These are phyloP conservation scores for Penicillium canariense DNA, from an alignment of 495 filamentous ascomycete species.

Conservation along the genomic window DNA sequence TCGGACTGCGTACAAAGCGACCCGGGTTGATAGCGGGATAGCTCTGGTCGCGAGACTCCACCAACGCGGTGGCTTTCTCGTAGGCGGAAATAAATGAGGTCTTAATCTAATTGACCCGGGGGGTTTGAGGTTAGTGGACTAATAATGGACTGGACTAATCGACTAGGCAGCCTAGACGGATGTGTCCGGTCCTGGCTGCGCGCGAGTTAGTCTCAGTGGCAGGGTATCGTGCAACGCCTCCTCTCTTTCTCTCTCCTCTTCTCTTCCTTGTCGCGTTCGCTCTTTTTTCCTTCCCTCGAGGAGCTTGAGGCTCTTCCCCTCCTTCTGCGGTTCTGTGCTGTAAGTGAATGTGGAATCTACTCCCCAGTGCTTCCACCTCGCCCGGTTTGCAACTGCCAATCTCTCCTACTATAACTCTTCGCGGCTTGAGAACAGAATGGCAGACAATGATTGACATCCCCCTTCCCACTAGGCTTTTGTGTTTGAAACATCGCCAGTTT, in stretches of 20 bases:
- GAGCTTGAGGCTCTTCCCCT: constrained; percentile 29
- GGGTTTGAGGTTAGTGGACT: constrained; percentile 6
- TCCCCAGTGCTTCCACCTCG: neutral
- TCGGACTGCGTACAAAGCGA: neutral
- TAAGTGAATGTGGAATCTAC: neutral
- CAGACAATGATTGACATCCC: neutral
- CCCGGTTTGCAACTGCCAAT: too few relatives aligned
- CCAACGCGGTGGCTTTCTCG: neutral
- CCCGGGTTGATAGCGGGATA: neutral
- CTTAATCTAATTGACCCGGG: constrained; percentile 16
- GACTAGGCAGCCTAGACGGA: too few relatives aligned
- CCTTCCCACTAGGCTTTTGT: neutral
- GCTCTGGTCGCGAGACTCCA: neutral
- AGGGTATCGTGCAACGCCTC: constrained; percentile 1
- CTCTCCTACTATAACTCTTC: too few relatives aligned
- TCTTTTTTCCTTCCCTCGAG: constrained; percentile 10
- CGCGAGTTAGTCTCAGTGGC: too few relatives aligned
- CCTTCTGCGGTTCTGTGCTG: constrained; percentile 3
- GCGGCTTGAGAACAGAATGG: too few relatives aligned
- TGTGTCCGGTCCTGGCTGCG: neutral
- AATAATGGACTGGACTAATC: too few relatives aligned
- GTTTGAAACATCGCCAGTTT: constrained; percentile 28
- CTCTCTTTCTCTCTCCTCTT: constrained; percentile 12
- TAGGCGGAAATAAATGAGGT: neutral
- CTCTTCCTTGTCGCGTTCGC: constrained; percentile 12